A percentile compares a stretch with the other conserved stretches of the same genome.
These are phyloP conservation scores for Oryza australiensis DNA, from an alignment of 176 grass and related monocot species.

Conservation along the genomic window DNA sequence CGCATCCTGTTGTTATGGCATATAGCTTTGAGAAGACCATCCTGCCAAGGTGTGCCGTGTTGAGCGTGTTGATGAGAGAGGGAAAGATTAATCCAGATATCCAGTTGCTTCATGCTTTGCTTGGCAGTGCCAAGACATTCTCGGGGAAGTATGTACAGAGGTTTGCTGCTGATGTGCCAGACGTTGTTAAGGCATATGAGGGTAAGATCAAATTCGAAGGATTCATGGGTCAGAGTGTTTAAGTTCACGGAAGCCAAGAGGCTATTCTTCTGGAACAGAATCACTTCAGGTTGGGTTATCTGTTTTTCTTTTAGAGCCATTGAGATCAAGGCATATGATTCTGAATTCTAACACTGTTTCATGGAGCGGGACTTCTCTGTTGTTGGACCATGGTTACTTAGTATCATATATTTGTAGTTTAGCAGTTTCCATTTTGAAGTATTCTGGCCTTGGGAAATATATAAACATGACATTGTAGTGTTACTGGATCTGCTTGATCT, in stretches of 20 bases:
- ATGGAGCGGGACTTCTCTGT: background rate
- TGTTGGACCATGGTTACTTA: background rate
- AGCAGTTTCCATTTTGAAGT: background rate
- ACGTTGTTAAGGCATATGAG: slow-evolving; percentile 47
- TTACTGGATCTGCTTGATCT: background rate
- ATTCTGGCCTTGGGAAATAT: background rate
- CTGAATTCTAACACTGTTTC: slow-evolving; percentile 27
- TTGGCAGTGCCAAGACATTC: background rate
- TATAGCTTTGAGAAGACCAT: slow-evolving; percentile 52
- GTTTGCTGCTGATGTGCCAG: slow-evolving; percentile 41
- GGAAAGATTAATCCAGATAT: slow-evolving; percentile 31
- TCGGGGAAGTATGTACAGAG: background rate
- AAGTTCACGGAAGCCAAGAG: background rate
- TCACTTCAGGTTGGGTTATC: background rate
- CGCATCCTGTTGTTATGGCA: background rate
- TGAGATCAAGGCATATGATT: slow-evolving; percentile 27
- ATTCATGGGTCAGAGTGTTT: background rate
- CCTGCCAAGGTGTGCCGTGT: slow-evolving; percentile 45
- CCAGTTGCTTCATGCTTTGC: background rate
- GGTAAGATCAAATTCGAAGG: slow-evolving; percentile 57
- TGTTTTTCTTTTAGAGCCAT: background rate
- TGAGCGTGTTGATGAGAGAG: slow-evolving; percentile 46
- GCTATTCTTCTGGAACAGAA: background rate
- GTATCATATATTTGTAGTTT: slow-evolving; percentile 18
- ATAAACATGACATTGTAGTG: background rate